A percentile compares a stretch with the other conserved stretches of the same genome.
phyloP scores from a whole-genome alignment of 2,329 filamentous ascomycete genomes.

The Gyromitra esculenta region DNA sequence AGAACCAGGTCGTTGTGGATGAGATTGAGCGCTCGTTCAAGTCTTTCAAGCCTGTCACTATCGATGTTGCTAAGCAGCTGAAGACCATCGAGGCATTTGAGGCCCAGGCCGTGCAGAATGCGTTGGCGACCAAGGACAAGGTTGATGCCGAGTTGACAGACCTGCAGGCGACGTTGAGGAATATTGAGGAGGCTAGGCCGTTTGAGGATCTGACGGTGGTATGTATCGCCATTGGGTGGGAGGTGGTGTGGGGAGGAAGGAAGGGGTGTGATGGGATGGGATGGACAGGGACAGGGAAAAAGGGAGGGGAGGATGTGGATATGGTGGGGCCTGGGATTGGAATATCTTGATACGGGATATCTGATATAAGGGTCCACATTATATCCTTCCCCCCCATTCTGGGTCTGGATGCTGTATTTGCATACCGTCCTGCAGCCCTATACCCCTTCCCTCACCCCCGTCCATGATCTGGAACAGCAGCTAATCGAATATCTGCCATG shows the following conservation, averaged over 20 bases:
- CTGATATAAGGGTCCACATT: conserved; percentile 8
- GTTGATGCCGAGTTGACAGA: conserved; percentile 95
- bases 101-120: conserved; percentile 95
- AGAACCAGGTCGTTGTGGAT: conserved; percentile 94
- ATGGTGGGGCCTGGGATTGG: background rate
- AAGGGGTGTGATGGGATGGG: background rate
- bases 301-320: conserved; percentile 5
- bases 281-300: background rate
- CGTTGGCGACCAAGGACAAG: conserved; percentile 94
- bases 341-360: conserved; percentile 6
- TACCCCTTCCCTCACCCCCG: background rate
- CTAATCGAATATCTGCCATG: conserved; percentile 54
- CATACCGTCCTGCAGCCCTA: conserved; percentile 26
- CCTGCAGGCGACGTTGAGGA: conserved; percentile 91
- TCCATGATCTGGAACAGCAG: background rate
- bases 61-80: conserved; percentile 91
- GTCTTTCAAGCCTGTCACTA: conserved; percentile 88
- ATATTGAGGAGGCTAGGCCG: conserved; percentile 94
- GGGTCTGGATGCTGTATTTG: conserved; percentile 37
- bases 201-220: conserved; percentile 98
- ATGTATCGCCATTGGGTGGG: conserved; percentile 64
- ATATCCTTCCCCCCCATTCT: background rate
- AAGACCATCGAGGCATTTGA: conserved; percentile 99
- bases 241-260: background rate
- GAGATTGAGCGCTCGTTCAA: conserved; percentile 97